Percentiles rank a stretch among this genome's conserved stretches.
Evolutionary conservation across 2,329 filamentous ascomycete species (phyloP).

Genomic region (Plenodomus lindquistii): DNA sequence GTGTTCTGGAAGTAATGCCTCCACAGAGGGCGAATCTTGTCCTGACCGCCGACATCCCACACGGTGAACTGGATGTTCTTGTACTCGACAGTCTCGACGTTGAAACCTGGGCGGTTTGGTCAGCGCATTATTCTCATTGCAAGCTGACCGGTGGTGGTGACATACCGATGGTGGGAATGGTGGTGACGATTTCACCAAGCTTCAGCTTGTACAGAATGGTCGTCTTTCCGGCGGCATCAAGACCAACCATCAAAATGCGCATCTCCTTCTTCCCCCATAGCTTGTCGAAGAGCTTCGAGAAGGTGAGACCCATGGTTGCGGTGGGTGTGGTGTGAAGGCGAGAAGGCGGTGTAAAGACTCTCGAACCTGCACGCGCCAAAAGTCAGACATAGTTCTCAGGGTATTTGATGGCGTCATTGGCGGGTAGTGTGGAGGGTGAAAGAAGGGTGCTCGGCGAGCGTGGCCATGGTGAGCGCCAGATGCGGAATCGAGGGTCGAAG

Average conservation of each 20-base stretch:
- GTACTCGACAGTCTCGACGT: slow-evolving; percentile 98
- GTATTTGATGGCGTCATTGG: slow-evolving; percentile 12
- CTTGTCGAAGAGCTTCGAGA: slow-evolving; percentile 97
- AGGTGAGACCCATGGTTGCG: slow-evolving; percentile 85
- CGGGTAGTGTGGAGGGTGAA: slow-evolving; percentile 7
- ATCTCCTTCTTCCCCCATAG: slow-evolving; percentile 99
- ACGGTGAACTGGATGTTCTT: slow-evolving; percentile 99
- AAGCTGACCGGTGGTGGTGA: slow-evolving; percentile 8
- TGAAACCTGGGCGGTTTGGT: slow-evolving; percentile 66
- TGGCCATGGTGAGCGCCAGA: slow-evolving; percentile 29
- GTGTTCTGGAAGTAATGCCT: slow-evolving; percentile 96
- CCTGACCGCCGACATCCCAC: slow-evolving; percentile 98
- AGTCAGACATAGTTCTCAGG: slow-evolving; percentile 21
- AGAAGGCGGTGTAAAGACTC: slow-evolving; percentile 39
- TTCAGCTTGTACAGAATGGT: slow-evolving; percentile 98
- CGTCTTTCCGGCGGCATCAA: slow-evolving; percentile 98
- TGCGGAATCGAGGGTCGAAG: slow-evolving; percentile 29
- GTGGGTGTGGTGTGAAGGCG: slow-evolving; percentile 40
- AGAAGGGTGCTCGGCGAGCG: slow-evolving; percentile 15
- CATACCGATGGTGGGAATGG: slow-evolving; percentile 88
- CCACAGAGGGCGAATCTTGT: slow-evolving; percentile 98
- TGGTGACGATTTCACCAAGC: slow-evolving; percentile 96
- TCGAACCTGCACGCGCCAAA: slow-evolving; percentile 36
- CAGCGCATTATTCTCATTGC: not conserved
- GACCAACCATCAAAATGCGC: slow-evolving; percentile 95